Conservation (phyloP, 83 land plant genomes). For the Thuja plicata region DNA sequence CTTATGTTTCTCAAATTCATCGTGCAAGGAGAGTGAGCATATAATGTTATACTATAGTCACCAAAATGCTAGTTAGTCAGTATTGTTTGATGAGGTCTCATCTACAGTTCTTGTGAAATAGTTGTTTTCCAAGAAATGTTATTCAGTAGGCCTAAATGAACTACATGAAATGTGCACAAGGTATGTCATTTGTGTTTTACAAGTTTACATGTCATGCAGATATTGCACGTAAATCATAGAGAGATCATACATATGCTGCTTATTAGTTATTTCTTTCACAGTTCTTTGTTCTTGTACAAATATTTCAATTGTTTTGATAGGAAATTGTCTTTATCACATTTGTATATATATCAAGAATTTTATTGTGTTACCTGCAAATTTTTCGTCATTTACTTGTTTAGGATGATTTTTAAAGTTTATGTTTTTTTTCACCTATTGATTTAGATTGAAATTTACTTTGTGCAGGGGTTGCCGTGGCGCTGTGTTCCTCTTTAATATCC, state of each 20-base stretch:
- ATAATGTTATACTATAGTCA: not conserved
- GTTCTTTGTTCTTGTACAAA: not conserved
- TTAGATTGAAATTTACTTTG: not conserved
- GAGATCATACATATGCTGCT: not conserved
- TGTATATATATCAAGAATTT: not conserved
- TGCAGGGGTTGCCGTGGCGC: constrained; percentile 82
- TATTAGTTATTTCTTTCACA: not conserved
- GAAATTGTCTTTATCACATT: not conserved
- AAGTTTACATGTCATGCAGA: not conserved
- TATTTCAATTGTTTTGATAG: not conserved
- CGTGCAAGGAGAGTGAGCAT: no score
- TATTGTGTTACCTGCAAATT: not conserved
- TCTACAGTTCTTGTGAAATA: not conserved
- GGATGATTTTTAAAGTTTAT: not conserved
- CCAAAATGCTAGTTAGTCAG: not conserved
- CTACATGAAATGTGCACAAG: not conserved
- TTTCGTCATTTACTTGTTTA: not conserved
- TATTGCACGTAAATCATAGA: not conserved
- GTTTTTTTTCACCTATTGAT: not conserved
- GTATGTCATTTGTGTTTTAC: not conserved
- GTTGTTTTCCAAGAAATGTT: not conserved
- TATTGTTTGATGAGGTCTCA: not conserved
- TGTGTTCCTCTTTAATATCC: constrained; percentile 80
- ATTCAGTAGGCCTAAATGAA: not conserved
- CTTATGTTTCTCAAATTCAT: no score